Evolutionary conservation across 257 asterid species (phyloP), one percentile per base, ranked within the genome.

Genomic region (Mentha longifolia): DNA sequence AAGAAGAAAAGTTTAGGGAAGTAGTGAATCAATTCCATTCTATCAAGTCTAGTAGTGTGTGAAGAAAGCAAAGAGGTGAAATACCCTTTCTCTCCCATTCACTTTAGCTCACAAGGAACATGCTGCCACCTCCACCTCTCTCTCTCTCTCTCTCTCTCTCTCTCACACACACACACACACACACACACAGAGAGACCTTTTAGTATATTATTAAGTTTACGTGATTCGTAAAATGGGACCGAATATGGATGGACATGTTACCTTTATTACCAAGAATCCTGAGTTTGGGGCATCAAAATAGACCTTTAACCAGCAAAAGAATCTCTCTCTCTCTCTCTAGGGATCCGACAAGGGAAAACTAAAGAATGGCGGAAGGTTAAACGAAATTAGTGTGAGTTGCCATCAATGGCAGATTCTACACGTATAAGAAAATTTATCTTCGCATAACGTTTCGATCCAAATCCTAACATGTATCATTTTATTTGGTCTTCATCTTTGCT

Each of bases 91-190:
- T 72, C 77, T 15, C 71, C 20, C 76, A 49, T 60, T 50, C 67
- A 72, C 76, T 72, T 72, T 62, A 72, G 5, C 56, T 72, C 77
- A 72, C 77, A 72, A 39, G 65, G n/a, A 51, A 42, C 77, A 63
- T 63, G 77, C n/a, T 43, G 17, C 68, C 68, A 22, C 15, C 16
- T 37, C 75, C 15, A 22, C 25, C n/a, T 58, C 28, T 43, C 68
- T 47, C 45, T 45, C 65, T 43, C 20, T 6, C 46, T n/a, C n/a
- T n/a, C n/a, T n/a, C n/a, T n/a, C n/a, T n/a, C n/a, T n/a, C n/a
- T n/a, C n/a, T n/a, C n/a, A n/a, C n/a, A n/a, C n/a, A n/a, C n/a
- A n/a, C n/a, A n/a, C n/a, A n/a, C n/a, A n/a, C n/a, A n/a, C n/a
- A n/a, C n/a, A n/a, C n/a, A n/a, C n/a, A n/a, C n/a, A n/a, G n/a